A percentile compares a stretch with the other conserved stretches of the same genome.
Evolutionary conservation across 2,329 filamentous ascomycete genomes (phyloP).

Genomic region (Clarireedia monteithiana): DNA sequence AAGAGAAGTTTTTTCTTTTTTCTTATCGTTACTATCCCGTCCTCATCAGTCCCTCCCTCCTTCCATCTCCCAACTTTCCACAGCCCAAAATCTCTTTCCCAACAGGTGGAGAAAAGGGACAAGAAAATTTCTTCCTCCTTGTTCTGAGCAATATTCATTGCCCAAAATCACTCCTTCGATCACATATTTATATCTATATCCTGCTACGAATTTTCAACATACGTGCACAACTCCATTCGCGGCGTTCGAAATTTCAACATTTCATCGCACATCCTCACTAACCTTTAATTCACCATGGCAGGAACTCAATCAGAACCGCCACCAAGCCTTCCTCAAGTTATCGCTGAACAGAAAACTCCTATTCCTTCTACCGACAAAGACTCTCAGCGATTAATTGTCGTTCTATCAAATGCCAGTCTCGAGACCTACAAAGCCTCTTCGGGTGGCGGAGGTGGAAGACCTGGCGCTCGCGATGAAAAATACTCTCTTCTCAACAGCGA

Average conservation of each 20-base stretch:
- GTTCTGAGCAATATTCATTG: not conserved
- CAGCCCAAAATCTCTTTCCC: not conserved
- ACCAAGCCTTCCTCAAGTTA: constrained; percentile 80
- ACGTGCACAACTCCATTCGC: not conserved
- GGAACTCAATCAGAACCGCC: constrained; percentile 94
- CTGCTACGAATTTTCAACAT: not conserved
- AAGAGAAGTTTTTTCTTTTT: constrained; percentile 14
- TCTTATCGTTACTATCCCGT: not conserved
- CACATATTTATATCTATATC: too few relatives aligned
- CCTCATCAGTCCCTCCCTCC: not conserved
- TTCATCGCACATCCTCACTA: not conserved
- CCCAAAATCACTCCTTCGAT: not conserved
- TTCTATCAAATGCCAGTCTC: constrained; percentile 92
- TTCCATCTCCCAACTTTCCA: not conserved
- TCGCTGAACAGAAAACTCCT: constrained; percentile 83
- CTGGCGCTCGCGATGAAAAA: constrained; percentile 74
- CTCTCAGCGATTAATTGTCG: constrained; percentile 84
- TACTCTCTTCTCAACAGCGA: constrained; percentile 98
- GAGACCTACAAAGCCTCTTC: constrained; percentile 94
- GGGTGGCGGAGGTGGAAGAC: constrained; percentile 57
- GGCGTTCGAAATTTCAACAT: not conserved
- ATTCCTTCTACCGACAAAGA: constrained; percentile 85
- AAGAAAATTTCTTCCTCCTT: not conserved
- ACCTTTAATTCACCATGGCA: constrained; percentile 33
- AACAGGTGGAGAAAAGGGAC: not conserved